A percentile compares a stretch with the other conserved stretches of the same genome.
phyloP scores from a whole-genome alignment of 345 rosid genomes.

The Corchorus olitorius region DNA sequence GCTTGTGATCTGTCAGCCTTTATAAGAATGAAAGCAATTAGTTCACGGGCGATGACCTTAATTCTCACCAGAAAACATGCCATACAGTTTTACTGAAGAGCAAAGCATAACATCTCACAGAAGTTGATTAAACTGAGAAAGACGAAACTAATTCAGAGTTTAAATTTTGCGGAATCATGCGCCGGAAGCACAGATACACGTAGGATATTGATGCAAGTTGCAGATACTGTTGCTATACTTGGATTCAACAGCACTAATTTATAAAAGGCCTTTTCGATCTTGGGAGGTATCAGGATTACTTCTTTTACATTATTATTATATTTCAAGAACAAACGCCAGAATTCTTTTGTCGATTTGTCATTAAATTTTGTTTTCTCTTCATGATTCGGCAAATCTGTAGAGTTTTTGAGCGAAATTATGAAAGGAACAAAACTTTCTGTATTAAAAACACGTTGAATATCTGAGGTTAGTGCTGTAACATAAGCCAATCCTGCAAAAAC shows the following conservation, averaged over 20 bases:
- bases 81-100: not conserved
- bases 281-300: not conserved
- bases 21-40: not conserved
- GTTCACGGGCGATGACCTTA: not conserved
- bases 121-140: not conserved
- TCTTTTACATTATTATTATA: not conserved
- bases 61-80: not conserved
- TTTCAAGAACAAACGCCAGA: not conserved
- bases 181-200: not conserved
- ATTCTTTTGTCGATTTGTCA: not conserved
- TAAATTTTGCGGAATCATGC: not conserved
- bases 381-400: not conserved
- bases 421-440: not conserved
- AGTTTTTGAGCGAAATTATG: no score
- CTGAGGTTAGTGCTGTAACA: not conserved
- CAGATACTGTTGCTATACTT: not conserved
- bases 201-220: not conserved
- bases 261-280: not conserved
- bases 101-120: not conserved
- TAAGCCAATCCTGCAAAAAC: not conserved
- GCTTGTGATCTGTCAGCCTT: not conserved
- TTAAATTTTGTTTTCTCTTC: not conserved
- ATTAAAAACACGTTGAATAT: not conserved
- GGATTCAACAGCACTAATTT: not conserved
- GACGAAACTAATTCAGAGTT: not conserved